These are phyloP conservation scores for Rosa persica DNA, from an alignment of 306 rosid species.

Conservation along the genomic window DNA sequence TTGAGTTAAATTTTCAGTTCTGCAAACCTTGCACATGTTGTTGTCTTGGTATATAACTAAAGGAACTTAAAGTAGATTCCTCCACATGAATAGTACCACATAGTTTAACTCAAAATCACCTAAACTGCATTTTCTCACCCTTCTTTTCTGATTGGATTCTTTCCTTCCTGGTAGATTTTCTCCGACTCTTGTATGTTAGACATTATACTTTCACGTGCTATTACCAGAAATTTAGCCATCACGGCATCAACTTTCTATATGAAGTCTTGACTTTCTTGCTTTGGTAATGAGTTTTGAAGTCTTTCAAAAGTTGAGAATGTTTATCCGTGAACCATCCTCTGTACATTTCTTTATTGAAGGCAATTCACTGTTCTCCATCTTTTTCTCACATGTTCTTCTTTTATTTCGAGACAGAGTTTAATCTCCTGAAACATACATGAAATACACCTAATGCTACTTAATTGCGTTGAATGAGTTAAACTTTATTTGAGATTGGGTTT, in stretches of 20 bases:
- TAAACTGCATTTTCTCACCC: not conserved
- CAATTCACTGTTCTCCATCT: not conserved
- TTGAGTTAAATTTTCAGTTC: slow-evolving; percentile 8
- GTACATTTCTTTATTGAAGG: not conserved
- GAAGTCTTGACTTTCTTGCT: slow-evolving; percentile 5
- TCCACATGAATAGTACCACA: not conserved
- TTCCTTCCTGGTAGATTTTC: slow-evolving; percentile 1
- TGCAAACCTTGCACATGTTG: not conserved
- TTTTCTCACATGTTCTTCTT: not conserved
- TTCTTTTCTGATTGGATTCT: not conserved
- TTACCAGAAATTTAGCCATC: not conserved
- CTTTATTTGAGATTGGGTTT: not conserved
- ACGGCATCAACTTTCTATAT: not conserved
- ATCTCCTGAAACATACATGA: not conserved
- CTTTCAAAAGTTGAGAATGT: not conserved
- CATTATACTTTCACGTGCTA: slow-evolving; percentile 14
- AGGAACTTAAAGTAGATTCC: not conserved
- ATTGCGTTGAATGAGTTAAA: not conserved
- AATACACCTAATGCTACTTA: not conserved
- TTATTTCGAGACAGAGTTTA: not conserved
- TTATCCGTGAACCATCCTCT: not conserved
- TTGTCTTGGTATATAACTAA: not conserved
- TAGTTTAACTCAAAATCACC: not conserved
- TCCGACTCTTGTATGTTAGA: slow-evolving; percentile 12
- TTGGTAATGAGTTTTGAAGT: not conserved